Evolutionary conservation across 2,329 filamentous ascomycete genomes (phyloP).

Genomic region (Aspergillus hortae): DNA sequence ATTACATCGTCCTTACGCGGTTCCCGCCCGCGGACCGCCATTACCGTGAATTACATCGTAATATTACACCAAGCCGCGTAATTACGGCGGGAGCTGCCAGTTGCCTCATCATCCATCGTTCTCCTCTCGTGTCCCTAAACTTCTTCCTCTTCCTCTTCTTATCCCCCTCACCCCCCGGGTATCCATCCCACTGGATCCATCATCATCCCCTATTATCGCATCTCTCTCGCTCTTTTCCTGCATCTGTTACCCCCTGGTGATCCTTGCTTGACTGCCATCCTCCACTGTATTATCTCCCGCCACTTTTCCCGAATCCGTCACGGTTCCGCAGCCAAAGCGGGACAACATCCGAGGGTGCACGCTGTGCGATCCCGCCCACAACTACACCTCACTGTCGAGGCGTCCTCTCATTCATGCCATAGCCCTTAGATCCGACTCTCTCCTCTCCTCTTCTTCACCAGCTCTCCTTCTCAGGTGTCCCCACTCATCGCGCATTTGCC

Average conservation of each 20-base stretch:
- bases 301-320: constrained; percentile 29
- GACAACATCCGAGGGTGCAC: constrained; percentile 37
- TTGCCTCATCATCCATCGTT: constrained; percentile 1
- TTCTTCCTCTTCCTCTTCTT: neutral
- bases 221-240: constrained; percentile 1
- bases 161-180: neutral
- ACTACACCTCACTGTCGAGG: constrained; percentile 22
- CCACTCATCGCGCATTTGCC: constrained; percentile 47
- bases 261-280: constrained; percentile 5
- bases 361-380: constrained; percentile 29
- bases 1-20: neutral
- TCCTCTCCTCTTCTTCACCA: constrained; percentile 49
- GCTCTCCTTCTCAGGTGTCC: constrained; percentile 48
- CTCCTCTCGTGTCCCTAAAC: neutral
- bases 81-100: neutral
- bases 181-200: neutral
- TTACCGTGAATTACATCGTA: no score
- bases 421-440: constrained; percentile 42
- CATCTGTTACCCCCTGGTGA: neutral
- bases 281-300: constrained; percentile 18
- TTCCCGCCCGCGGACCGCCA: no score
- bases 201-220: neutral
- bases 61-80: neutral
- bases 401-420: constrained; percentile 47
- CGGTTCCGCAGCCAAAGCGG: constrained; percentile 30